Conservation (phyloP, 2,329 filamentous ascomycete species). For the Ascosphaera aggregata region DNA sequence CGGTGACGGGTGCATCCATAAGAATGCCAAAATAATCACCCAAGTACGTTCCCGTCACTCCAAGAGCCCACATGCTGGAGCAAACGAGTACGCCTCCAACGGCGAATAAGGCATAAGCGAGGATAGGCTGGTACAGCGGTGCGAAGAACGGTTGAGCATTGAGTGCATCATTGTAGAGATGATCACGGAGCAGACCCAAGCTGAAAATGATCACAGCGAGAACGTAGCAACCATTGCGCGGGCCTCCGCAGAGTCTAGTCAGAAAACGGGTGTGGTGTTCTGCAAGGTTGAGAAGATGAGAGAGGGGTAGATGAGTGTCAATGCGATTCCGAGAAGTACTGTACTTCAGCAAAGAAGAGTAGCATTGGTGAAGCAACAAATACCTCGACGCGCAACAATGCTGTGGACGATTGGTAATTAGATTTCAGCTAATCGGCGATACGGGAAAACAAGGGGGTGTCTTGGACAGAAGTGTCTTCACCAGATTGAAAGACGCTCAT, state of each 20-base stretch:
- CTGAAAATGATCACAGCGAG: conserved; percentile 79
- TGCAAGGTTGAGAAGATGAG: conserved; percentile 15
- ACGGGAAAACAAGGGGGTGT: background rate
- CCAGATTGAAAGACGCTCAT: background rate
- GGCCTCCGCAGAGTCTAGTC: conserved; percentile 65
- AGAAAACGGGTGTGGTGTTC: conserved; percentile 84
- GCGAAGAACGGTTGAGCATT: conserved; percentile 53
- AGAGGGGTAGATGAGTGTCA: conserved; percentile 3
- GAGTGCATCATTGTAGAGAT: conserved; percentile 67
- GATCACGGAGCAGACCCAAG: conserved; percentile 72
- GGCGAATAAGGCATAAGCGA: conserved; percentile 48
- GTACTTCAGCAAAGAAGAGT: too few species aligned
- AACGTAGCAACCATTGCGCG: conserved; percentile 64
- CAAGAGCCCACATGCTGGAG: conserved; percentile 73
- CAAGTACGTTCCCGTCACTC: conserved; percentile 85
- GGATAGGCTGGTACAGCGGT: conserved; percentile 37
- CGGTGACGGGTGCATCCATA: conserved; percentile 84
- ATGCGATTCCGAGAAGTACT: too few species aligned
- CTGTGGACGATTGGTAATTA: conserved; percentile 21
- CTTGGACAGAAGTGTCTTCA: background rate
- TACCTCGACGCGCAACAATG: conserved; percentile 63
- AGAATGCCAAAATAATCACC: conserved; percentile 98
- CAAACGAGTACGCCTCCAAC: conserved; percentile 67
- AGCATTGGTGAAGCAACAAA: too few species aligned
- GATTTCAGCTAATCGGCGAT: background rate